phyloP scores from a whole-genome alignment of 208 protist species.

The Leishmania tarentolae region DNA sequence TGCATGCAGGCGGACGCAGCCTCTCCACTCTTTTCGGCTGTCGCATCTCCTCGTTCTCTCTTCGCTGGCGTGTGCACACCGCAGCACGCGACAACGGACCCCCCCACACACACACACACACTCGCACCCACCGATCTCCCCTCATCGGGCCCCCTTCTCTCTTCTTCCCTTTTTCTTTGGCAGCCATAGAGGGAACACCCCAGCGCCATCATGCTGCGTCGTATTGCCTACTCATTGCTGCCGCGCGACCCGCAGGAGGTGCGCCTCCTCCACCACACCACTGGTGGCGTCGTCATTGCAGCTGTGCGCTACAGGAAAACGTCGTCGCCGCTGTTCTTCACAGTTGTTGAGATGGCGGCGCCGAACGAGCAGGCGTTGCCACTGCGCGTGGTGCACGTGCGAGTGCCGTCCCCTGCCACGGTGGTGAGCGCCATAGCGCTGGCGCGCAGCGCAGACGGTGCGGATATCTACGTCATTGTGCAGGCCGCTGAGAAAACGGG shows the following conservation, averaged over 20 bases:
- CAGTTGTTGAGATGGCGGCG: conserved; percentile 34
- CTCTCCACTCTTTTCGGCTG: background rate
- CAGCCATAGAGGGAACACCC: background rate
- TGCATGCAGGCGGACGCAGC: background rate
- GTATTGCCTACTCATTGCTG: conserved; percentile 31
- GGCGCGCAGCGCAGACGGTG: conserved; percentile 40
- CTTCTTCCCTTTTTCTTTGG: background rate
- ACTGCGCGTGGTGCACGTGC: conserved; percentile 38
- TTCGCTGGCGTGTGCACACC: background rate
- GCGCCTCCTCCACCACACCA: conserved; percentile 37
- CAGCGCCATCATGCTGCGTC: conserved; percentile 32
- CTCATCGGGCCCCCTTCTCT: no score
- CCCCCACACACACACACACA: background rate
- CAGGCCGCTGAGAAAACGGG: conserved; percentile 27
- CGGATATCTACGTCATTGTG: conserved; percentile 52
- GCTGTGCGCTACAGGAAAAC: conserved; percentile 18
- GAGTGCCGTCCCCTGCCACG: conserved; percentile 25
- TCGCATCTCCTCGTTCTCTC: background rate
- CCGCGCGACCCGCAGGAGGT: conserved; percentile 28
- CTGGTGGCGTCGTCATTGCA: conserved; percentile 34
- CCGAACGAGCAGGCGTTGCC: conserved; percentile 32
- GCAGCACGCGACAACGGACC: background rate
- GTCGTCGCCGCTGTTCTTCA: conserved; percentile 33
- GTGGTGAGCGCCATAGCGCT: conserved; percentile 29
- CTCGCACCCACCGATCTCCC: background rate